Base-by-base conservation (phyloP, 1,284 basidiomycete species). In the Apiotrichum gamsii region DNA sequence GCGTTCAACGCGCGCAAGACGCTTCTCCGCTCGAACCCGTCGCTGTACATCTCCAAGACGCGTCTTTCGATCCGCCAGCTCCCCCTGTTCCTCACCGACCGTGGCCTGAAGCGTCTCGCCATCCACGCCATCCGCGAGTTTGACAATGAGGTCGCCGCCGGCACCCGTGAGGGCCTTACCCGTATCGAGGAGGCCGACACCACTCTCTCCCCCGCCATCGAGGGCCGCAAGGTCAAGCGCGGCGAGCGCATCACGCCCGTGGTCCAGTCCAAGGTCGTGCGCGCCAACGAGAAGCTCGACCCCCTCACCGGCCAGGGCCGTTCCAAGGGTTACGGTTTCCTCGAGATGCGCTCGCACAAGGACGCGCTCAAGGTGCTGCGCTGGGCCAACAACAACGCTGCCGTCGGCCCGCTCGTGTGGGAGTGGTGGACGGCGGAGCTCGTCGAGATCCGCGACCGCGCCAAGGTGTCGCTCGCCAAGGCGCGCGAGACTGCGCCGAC, bases 281-380 rank as follows among this genome's bases (percentile, higher is more conserved):
- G 90, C 14, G 67, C 70, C 35, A 76, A 78, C 20, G 93, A 95
- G 56, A 84, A 90, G 18, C 77, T 94, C 43, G 94, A 98, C 67
- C 77, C 87, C 0, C 69, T 91, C 25, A 93, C 87, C 0, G 88
- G 87, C 3, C 82, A 87, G 57, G 90, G 90, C 3, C 80, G 85
- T 46, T 88, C 85, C 58, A 88, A 86, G 65, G 94, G 94, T 0
- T 99, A 96, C 62, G 95, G 94, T 14, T 98, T 99, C 75, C 67
- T 98, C 33, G 94, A 98, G 75, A 82, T 96, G 80, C 76, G 82
- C 31, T 79, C 75, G 21, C 94, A 96, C 66, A 81, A 84, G 10
- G 90, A 97, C 64, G 90, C 93, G 3, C 76, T 99, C 28, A 85
- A 88, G 35, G 86, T 96, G 1, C 72, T 98, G 29, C 79, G 94